phyloP scores from a whole-genome alignment of 2,329 filamentous ascomycete genomes.

The Penicillium griseofulvum region DNA sequence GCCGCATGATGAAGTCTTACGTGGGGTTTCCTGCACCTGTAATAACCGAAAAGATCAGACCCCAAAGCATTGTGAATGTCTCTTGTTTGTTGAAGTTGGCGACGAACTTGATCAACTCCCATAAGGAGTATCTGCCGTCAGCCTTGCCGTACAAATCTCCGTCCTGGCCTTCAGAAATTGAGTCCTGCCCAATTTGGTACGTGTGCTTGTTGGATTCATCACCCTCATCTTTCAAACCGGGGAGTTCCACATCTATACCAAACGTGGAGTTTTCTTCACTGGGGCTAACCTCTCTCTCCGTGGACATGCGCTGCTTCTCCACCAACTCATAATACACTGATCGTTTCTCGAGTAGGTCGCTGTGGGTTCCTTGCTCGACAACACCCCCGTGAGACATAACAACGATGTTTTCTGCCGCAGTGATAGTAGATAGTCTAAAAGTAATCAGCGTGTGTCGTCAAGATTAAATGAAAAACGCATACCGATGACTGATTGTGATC shows the following conservation, averaged over 20 bases:
- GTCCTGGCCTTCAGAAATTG: constrained; percentile 23
- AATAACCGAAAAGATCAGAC: constrained; percentile 1
- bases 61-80: constrained; percentile 42
- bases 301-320: neutral
- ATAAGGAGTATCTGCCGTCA: constrained; percentile 61
- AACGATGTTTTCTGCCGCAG: neutral
- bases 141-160: constrained; percentile 33
- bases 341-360: neutral
- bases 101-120: constrained; percentile 8
- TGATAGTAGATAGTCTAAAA: neutral
- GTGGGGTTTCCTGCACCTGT: constrained; percentile 1
- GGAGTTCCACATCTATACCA: no score
- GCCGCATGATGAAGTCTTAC: constrained; percentile 72
- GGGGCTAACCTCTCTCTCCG: constrained; percentile 23
- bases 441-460: accelerated
- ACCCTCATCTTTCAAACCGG: neutral
- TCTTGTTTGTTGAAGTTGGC: constrained; percentile 8
- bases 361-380: neutral
- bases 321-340: neutral
- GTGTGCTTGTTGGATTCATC: neutral
- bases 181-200: neutral
- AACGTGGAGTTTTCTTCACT: constrained; percentile 14
- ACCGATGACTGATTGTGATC: constrained; percentile 88
- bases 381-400: neutral
- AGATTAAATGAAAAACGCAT: neutral